phyloP scores from a whole-genome alignment of 139 green algal species.

The Picochlorum costavermella region DNA sequence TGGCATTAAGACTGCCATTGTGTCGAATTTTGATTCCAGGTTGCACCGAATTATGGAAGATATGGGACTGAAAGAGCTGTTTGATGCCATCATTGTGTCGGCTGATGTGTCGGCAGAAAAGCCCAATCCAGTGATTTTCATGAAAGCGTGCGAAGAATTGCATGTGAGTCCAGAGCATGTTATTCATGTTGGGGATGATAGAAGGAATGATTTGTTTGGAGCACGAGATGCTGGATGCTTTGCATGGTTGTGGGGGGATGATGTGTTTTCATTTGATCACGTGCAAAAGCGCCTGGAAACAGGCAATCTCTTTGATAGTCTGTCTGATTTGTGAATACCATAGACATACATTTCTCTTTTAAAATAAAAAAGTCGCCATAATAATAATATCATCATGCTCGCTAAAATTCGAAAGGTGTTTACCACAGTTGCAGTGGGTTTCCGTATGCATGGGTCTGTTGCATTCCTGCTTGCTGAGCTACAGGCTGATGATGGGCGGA shows the following conservation, averaged over 20 bases:
- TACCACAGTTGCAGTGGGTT: not conserved
- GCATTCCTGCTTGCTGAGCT: not conserved
- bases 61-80: conserved; percentile 52
- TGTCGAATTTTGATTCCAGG: conserved; percentile 87
- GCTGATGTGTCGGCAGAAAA: conserved; percentile 78
- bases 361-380: no score
- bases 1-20: conserved; percentile 55
- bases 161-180: conserved; percentile 37
- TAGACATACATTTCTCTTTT: no score
- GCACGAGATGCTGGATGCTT: conserved; percentile 68
- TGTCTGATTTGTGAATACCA: not conserved
- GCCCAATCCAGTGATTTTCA: conserved; percentile 79
- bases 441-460: not conserved
- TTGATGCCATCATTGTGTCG: conserved; percentile 70
- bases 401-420: not conserved
- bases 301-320: conserved; percentile 10
- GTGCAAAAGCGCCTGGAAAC: conserved; percentile 35
- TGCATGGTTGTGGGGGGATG: conserved; percentile 74
- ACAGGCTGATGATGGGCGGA: not conserved
- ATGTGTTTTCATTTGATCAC: conserved; percentile 71
- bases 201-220: conserved; percentile 79
- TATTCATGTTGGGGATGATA: conserved; percentile 73
- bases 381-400: no score
- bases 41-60: conserved; percentile 62
- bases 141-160: conserved; percentile 41